These are phyloP conservation scores for Colletotrichum viniferum DNA, from an alignment of 2,329 filamentous ascomycete species.

Conservation along the genomic window DNA sequence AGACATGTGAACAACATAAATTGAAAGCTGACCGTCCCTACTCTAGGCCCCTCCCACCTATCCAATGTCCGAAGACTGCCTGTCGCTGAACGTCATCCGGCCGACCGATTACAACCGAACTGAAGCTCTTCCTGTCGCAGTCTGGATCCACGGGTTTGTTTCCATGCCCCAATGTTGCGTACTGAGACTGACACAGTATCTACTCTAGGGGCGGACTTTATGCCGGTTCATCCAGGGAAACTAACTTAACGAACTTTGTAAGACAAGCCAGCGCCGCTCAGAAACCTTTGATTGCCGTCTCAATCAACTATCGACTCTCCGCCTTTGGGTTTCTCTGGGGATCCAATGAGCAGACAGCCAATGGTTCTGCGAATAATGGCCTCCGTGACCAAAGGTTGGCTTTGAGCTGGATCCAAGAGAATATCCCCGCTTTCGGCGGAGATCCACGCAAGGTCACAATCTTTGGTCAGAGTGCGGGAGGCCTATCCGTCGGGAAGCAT, in stretches of 20 bases:
- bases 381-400: slow-evolving; percentile 53
- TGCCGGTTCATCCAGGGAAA: slow-evolving; percentile 30
- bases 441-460: slow-evolving; percentile 50
- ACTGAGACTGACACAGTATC: neutral
- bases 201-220: neutral
- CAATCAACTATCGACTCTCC: slow-evolving; percentile 55
- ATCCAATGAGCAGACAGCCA: slow-evolving; percentile 39
- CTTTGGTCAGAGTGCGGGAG: slow-evolving; percentile 59
- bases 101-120: neutral
- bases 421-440: slow-evolving; percentile 55
- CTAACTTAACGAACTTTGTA: slow-evolving; percentile 37
- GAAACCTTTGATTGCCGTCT: slow-evolving; percentile 53
- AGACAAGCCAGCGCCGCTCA: slow-evolving; percentile 35
- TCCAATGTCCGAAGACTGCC: neutral
- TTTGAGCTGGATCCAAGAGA: slow-evolving; percentile 53
- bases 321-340: slow-evolving; percentile 57
- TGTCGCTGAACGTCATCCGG: neutral
- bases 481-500: slow-evolving; percentile 51
- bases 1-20: neutral
- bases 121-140: neutral
- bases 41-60: neutral
- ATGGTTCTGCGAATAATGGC: slow-evolving; percentile 53
- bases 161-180: neutral
- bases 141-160: neutral
- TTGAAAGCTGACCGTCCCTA: neutral